Base-by-base conservation (phyloP, 1,284 basidiomycete species). In the Leccinum angustisporum region DNA sequence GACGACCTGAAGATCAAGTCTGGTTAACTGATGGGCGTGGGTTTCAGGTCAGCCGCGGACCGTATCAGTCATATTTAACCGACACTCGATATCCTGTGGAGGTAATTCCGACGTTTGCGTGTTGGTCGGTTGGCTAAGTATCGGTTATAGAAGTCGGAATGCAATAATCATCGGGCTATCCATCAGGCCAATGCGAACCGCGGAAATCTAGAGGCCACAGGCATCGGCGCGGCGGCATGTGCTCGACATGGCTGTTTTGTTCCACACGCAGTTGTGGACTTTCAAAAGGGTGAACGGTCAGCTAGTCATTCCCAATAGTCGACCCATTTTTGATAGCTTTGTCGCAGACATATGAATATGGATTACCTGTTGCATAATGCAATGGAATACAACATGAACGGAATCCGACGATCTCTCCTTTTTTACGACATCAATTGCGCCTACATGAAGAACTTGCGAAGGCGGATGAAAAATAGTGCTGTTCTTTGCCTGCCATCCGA, bases 151-250 rank as follows among this genome's bases (percentile, higher is more conserved):
- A 14, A 16, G 25, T 57, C 59, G 0, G 38, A 25, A 1, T 64
- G 62, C 57, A 52, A 64, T 13, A 59, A 66, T 5, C 59, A 66
- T 36, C 6, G 31, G 1, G 68, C 66, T 0, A 18, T 53, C 14
- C 14, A 33, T n/a, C 51, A 53, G 31, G 51, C 51, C 5, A 53
- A 53, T 33, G 8, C 51, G 1, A 53, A 18, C 9, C 16, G 9
- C 27, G 51, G 25, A 2, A 33, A 31, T 8, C 4, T 53, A 1
- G 57, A 63, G 11, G 54, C 57, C 0, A 66, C 63, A 0, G 60
- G 68, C 0, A 66, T 70, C 14, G 62, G 68, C 11, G 69, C 55
- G 5, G 58, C 55, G 1, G 68, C 64, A 1, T 69, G 68, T 59
- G 59, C 61, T 2, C 18, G 58, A 8, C 69, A 38, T 58, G 66